Evolutionary conservation across 805 yeast genomes (phyloP), one percentile per base, ranked within the genome.

Genomic region (Clavispora santaluciae): DNA sequence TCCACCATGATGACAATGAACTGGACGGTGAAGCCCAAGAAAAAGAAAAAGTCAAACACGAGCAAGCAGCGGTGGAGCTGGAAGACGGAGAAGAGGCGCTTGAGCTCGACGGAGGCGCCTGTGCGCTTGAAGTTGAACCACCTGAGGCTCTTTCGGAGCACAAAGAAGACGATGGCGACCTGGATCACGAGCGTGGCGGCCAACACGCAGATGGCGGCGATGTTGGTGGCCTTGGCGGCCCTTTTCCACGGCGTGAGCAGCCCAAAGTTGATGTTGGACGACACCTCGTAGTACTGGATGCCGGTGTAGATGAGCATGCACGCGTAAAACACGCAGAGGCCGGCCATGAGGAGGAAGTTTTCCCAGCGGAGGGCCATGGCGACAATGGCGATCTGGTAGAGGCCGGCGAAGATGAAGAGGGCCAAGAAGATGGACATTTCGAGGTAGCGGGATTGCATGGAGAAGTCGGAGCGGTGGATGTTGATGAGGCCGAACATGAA

Each of bases 21-120:
- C 49, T 74, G 79, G 22, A 73, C 59, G 2, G 77, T 71, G 55
- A 73, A 73, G 2, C 75, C 78, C 18, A 73, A 52, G 44, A 74
- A 73, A 57, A 72, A 74, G 61, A 72, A 74, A 33, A 69, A 63
- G 45, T 68, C 73, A 36, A 67, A 66, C 39, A 66, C 60, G 22
- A 68, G 50, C 26, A 69, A 50, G 12, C 66, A 51, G 33, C 63
- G 52, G 54, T 70, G 73, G 39, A 73, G 52, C 43, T 70, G 74
- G 53, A 68, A 68, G 6, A 56, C 31, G 15, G 51, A 50, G 47
- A 66, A 71, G 48, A 70, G 55, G 6, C 60, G 53, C 45, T 64
- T 61, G 50, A 71, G 60, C 15, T 52, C 51, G n/a, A 66, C 44
- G 45, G 70, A 73, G 4, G 74, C 78, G 5, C 79, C 79, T 35